phyloP scores from a whole-genome alignment of 1,284 basidiomycete genomes.

The Trichosporon sp. region DNA sequence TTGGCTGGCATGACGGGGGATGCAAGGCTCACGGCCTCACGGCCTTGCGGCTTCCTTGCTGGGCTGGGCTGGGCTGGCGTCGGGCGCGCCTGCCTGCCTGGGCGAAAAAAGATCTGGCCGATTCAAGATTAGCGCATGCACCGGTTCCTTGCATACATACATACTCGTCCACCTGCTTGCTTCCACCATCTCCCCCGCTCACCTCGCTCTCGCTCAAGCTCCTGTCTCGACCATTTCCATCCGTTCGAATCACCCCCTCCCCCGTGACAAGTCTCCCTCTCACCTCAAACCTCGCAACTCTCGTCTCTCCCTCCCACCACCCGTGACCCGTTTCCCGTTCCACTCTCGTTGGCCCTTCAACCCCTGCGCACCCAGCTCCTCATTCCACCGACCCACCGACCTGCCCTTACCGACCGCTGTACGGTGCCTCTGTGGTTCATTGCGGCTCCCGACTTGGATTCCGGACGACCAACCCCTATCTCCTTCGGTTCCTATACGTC shows the following conservation, averaged over 20 bases:
- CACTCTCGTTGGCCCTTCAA: background rate
- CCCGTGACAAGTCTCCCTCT: too few species aligned
- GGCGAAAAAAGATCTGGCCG: conserved; percentile 8
- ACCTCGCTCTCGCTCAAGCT: background rate
- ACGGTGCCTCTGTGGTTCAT: background rate
- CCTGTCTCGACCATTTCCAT: background rate
- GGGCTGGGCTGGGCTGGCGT: background rate
- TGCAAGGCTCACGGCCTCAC: too few species aligned
- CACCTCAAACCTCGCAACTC: background rate
- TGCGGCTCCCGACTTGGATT: background rate
- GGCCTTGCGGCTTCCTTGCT: background rate
- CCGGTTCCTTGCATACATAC: conserved; percentile 7
- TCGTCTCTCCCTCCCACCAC: background rate
- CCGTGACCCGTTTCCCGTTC: background rate
- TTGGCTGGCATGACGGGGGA: too few species aligned
- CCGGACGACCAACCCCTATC: background rate
- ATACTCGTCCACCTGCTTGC: conserved; percentile 6
- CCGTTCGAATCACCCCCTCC: background rate
- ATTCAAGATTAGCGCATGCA: conserved; percentile 13
- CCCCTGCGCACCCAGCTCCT: background rate
- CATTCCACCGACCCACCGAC: background rate
- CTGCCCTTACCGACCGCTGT: background rate
- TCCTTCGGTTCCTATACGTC: conserved; percentile 1
- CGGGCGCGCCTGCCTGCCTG: background rate
- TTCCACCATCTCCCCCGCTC: conserved; percentile 1